Base-by-base conservation (phyloP, 345 rosid species). In the Rhizophora apiculata region DNA sequence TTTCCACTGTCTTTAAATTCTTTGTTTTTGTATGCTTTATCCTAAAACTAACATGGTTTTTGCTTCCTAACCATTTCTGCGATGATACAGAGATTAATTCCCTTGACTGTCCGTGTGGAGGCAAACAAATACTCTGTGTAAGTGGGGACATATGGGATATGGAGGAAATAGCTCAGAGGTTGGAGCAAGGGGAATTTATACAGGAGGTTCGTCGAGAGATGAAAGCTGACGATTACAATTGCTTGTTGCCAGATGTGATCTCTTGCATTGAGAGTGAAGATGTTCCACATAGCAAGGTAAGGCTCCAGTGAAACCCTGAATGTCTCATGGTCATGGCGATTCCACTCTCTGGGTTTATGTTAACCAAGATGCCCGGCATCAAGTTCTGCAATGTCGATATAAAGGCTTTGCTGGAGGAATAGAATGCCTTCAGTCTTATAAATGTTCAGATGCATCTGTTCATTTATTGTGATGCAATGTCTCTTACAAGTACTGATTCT, bases 81-180 rank as follows among this genome's bases (percentile, higher is more conserved):
- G 19, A 43, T 43, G 24, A 34, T 36, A 10, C 30, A 62, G 52
- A 62, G 39, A 62, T 21, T 11, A 37, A 37, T 11, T 62, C 65
- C 11, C 65, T 62, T 62, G 30, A 36, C 26, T 62, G 65, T 62
- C 29, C 52, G n/a, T 62, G 65, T n/a, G 65, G 65, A 36, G 52
- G 65, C 65, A 62, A 62, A 62, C 30, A 15, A 5, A 10, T 36
- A 2, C 30, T 62, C 30, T 16, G 21, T 37, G 36, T 62, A 22
- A 62, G 65, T 26, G 65, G 24, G 29, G 43, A 37, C 30, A 62
- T 62, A 21, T 10, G 65, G 65, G 51, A 37, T 5, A 11, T 62
- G 18, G 65, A 37, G 26, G 65, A 36, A 10, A 34, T 62, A 27
- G 65, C 51, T 6, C 52, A 18, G 51, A 36, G 49, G 13, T 62